Evolutionary conservation across 2,329 filamentous ascomycete genomes (phyloP).

Genomic region (Apiospora sp.): DNA sequence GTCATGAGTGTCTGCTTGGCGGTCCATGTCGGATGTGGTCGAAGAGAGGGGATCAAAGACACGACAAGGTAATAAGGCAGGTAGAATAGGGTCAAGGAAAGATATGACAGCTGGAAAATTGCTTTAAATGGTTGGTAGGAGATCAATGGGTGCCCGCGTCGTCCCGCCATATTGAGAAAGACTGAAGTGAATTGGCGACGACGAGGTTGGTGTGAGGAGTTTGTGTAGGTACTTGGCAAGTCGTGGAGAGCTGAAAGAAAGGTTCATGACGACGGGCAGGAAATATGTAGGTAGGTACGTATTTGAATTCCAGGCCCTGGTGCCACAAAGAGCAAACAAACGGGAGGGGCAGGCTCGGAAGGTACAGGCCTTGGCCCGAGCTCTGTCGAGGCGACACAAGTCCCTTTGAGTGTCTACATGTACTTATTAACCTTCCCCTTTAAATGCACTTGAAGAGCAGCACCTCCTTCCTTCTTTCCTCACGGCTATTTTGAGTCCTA

Average conservation of each 20-base stretch:
- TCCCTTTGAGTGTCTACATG: neutral
- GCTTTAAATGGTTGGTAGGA: neutral
- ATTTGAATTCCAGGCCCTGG: neutral
- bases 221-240: neutral
- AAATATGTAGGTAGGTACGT: neutral
- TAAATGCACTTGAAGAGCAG: neutral
- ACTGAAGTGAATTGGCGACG: neutral
- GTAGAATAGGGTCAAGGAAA: constrained; percentile 8
- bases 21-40: constrained; percentile 34
- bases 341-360: neutral
- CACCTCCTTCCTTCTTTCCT: neutral
- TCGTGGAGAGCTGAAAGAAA: neutral
- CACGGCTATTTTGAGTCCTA: neutral
- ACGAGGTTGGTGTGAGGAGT: neutral
- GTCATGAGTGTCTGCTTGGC: constrained; percentile 31
- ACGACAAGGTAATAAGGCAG: constrained; percentile 33
- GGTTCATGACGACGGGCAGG: neutral
- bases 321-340: neutral
- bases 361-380: neutral
- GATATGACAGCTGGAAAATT: neutral
- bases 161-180: neutral
- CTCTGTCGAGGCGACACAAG: neutral
- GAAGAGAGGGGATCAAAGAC: constrained; percentile 28
- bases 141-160: neutral
- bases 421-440: neutral